These are phyloP conservation scores for Citrus inodora DNA, from an alignment of 345 rosid species.

Conservation along the genomic window DNA sequence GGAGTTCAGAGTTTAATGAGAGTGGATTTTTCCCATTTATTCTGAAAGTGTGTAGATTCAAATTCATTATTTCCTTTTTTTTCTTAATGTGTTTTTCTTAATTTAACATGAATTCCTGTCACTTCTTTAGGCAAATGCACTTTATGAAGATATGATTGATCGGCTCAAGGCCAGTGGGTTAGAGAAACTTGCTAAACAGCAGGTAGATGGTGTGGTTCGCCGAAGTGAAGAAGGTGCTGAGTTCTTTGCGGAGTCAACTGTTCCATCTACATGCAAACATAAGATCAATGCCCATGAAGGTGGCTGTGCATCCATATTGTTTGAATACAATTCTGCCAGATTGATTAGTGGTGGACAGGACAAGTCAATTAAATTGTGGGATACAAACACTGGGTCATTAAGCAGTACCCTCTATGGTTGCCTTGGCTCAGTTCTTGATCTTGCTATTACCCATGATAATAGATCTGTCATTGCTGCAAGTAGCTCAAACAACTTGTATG, in stretches of 20 bases:
- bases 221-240: conserved; percentile 91
- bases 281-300: conserved; percentile 89
- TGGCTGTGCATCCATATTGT: conserved; percentile 81
- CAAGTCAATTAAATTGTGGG: conserved; percentile 86
- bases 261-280: conserved; percentile 75
- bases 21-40: background rate
- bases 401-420: conserved; percentile 66
- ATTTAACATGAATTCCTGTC: conserved; percentile 10
- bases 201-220: conserved; percentile 95
- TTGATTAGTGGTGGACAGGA: conserved; percentile 89
- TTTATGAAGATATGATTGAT: conserved; percentile 87
- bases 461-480: conserved; percentile 86
- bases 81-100: background rate
- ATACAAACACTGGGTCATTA: conserved; percentile 64
- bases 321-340: conserved; percentile 72
- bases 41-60: background rate
- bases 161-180: conserved; percentile 85
- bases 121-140: conserved; percentile 63
- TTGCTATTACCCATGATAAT: conserved; percentile 73
- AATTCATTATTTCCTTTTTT: background rate
- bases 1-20: background rate
- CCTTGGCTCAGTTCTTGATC: conserved; percentile 92
- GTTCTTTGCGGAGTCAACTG: conserved; percentile 61
- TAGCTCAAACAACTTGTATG: conserved; percentile 90
- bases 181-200: conserved; percentile 82